Conservation (phyloP, 2,329 filamentous ascomycete genomes). For the Aspergillus neotritici region DNA sequence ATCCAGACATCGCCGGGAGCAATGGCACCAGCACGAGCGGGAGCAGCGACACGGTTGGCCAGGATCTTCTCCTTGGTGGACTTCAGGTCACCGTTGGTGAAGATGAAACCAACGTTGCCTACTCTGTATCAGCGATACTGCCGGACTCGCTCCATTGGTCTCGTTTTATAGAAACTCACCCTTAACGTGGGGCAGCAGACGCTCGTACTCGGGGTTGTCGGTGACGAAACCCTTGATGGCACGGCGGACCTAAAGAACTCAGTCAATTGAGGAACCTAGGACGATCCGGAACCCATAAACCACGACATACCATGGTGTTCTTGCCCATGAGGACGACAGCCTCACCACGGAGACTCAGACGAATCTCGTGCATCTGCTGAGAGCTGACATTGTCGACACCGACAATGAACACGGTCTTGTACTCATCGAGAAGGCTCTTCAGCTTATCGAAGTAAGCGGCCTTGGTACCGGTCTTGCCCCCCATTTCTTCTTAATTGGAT, state of each 20-base stretch:
- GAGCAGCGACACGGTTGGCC: constrained; percentile 93
- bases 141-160: not conserved
- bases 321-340: constrained; percentile 98
- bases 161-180: constrained; percentile 40
- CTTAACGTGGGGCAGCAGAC: constrained; percentile 89
- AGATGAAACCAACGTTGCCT: constrained; percentile 98
- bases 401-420: constrained; percentile 97
- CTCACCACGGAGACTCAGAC: constrained; percentile 79
- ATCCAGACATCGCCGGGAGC: constrained; percentile 91
- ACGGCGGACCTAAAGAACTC: constrained; percentile 67
- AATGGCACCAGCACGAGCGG: constrained; percentile 94
- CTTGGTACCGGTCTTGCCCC: constrained; percentile 94
- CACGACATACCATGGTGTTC: constrained; percentile 96
- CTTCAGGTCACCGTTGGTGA: constrained; percentile 98
- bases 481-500: constrained; percentile 88
- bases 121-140: not conserved
- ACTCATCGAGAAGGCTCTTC: constrained; percentile 92
- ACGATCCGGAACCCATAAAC: not conserved
- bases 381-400: constrained; percentile 99
- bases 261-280: constrained; percentile 5
- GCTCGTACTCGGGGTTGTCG: constrained; percentile 96
- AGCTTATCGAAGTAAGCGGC: constrained; percentile 99
- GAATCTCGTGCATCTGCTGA: constrained; percentile 99
- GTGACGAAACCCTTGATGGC: constrained; percentile 88
- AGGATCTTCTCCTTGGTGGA: constrained; percentile 88